phyloP scores from a whole-genome alignment of 345 rosid species.

The Punica granatum region DNA sequence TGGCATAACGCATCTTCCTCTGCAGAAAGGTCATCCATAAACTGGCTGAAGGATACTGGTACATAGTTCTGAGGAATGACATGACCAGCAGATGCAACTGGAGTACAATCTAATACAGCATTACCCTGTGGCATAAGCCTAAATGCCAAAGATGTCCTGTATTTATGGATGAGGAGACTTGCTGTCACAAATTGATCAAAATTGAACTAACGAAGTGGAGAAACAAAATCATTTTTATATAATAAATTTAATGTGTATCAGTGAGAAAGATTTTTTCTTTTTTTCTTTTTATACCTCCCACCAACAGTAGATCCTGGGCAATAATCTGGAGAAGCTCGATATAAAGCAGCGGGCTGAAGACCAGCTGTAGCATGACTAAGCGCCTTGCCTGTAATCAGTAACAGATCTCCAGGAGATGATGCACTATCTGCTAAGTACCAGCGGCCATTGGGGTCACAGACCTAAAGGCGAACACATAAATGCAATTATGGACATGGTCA shows the following conservation, averaged over 20 bases:
- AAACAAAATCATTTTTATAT: background rate
- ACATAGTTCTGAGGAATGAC: conserved; percentile 84
- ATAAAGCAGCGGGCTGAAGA: conserved; percentile 79
- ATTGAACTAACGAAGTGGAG: background rate
- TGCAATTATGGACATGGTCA: background rate
- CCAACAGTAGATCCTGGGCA: conserved; percentile 36
- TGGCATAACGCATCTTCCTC: conserved; percentile 68
- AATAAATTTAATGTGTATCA: background rate
- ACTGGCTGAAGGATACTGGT: conserved; percentile 92
- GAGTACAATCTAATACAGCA: conserved; percentile 94
- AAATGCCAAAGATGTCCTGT: conserved; percentile 78
- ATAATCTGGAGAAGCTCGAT: conserved; percentile 55
- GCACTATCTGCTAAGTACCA: conserved; percentile 94
- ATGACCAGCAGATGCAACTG: conserved; percentile 94
- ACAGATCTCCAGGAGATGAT: conserved; percentile 62
- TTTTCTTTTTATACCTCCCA: conserved; percentile 51
- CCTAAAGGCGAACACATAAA: conserved; percentile 35
- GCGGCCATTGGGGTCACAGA: conserved; percentile 90
- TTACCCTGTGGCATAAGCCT: conserved; percentile 96
- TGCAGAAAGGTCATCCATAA: conserved; percentile 96
- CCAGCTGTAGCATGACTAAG: conserved; percentile 95
- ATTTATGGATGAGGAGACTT: conserved; percentile 6
- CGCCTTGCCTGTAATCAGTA: conserved; percentile 88
- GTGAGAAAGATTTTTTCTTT: background rate
- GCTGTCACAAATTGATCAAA: background rate